phyloP scores from a whole-genome alignment of 176 grass and related monocot species.

The Oryza punctata region DNA sequence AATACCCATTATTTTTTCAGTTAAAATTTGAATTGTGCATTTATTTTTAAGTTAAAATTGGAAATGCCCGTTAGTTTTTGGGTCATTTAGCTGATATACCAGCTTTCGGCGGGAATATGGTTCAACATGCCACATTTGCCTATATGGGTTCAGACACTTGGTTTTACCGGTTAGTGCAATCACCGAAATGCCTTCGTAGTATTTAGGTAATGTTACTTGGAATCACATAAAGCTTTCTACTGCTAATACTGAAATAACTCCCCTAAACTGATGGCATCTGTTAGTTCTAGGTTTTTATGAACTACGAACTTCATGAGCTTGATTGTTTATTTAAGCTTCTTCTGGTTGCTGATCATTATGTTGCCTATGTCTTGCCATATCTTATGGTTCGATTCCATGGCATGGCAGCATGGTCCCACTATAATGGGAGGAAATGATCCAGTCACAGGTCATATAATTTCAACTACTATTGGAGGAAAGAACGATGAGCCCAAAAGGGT shows the following conservation, averaged over 20 bases:
- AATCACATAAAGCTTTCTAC: neutral
- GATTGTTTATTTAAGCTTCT: neutral
- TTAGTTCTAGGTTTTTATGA: neutral
- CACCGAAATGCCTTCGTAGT: neutral
- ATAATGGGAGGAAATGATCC: slow-evolving; percentile 54
- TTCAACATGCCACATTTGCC: neutral
- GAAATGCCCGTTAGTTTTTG: neutral
- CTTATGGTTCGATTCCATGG: neutral
- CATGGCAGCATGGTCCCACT: slow-evolving; percentile 45
- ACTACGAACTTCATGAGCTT: neutral
- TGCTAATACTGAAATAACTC: neutral
- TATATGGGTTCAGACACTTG: neutral
- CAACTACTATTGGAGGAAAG: slow-evolving; percentile 74
- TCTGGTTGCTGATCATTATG: neutral
- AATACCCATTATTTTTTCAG: neutral
- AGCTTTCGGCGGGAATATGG: neutral
- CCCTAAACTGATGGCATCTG: neutral
- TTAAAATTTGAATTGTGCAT: neutral
- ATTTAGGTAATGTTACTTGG: neutral
- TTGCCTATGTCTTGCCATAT: neutral
- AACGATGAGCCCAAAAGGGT: slow-evolving; percentile 69
- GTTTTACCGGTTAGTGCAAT: neutral
- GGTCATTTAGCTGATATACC: neutral
- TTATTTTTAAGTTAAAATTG: neutral
- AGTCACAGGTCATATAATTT: slow-evolving; percentile 75